Evolutionary conservation across 371 early-diverging fungal genomes (phyloP).

Genomic region (Caulochytrium protostelioides): DNA sequence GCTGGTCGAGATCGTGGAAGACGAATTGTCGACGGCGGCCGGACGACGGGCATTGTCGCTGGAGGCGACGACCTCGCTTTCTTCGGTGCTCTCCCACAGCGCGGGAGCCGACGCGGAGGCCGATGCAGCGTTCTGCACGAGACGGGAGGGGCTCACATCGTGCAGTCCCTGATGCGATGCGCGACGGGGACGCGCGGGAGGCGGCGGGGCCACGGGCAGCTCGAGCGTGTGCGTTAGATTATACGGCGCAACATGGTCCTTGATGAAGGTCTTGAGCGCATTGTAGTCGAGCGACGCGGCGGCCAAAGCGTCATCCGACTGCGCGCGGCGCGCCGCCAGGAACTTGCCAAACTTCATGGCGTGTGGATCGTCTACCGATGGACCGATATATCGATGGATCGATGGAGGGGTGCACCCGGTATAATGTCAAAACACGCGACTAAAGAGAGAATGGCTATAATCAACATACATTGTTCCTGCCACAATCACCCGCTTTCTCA

Average conservation of each 20-base stretch:
- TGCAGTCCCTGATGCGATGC: constrained; percentile 7
- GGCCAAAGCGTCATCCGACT: constrained; percentile 36
- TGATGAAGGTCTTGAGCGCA: constrained; percentile 36
- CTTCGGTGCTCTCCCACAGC: constrained; percentile 2
- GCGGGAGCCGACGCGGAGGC: constrained; percentile 11
- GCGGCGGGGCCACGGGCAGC: constrained; percentile 4
- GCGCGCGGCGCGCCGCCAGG: constrained; percentile 33
- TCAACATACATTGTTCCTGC: too few species aligned
- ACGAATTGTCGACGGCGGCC: too few species aligned
- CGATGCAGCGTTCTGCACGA: constrained; percentile 10
- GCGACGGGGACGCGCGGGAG: not conserved
- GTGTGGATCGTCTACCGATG: too few species aligned
- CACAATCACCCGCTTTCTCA: too few species aligned
- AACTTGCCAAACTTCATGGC: constrained; percentile 56
- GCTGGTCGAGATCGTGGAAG: too few species aligned
- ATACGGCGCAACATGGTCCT: constrained; percentile 20
- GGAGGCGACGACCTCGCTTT: not conserved
- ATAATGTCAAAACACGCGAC: too few species aligned
- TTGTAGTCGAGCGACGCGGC: constrained; percentile 38
- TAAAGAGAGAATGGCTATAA: too few species aligned
- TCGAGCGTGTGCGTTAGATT: constrained; percentile 18
- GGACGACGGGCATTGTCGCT: too few species aligned
- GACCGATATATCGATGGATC: too few species aligned
- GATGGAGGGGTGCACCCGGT: too few species aligned
- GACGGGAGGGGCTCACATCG: constrained; percentile 1